Conservation (phyloP, 441 rosid genomes). For the Mallotus repandus region DNA sequence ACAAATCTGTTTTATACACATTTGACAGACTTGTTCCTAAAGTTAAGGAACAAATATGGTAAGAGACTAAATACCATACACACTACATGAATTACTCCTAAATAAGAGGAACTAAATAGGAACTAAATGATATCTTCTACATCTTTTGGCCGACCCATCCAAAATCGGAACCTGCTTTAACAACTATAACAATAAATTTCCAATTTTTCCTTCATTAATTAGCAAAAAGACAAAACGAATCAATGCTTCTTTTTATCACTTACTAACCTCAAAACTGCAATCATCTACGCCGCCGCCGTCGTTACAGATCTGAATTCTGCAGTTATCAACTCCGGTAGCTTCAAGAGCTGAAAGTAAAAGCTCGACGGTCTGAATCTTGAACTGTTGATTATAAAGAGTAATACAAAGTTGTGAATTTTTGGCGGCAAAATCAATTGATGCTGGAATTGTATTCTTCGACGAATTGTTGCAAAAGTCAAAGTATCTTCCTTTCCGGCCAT, state of each 20-base stretch:
- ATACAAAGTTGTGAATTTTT: slow-evolving; percentile 65
- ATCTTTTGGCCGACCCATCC: slow-evolving; percentile 80
- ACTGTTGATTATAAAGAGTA: slow-evolving; percentile 52
- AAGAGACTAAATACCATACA: too few relatives aligned
- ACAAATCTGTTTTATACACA: too few relatives aligned
- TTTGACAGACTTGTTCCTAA: too few relatives aligned
- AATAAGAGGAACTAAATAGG: too few relatives aligned
- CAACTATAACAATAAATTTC: too few relatives aligned
- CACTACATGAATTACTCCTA: too few relatives aligned
- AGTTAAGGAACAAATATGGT: too few relatives aligned
- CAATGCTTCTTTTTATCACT: too few relatives aligned
- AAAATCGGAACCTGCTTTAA: slow-evolving; percentile 70
- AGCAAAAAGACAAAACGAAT: too few relatives aligned
- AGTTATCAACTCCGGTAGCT: slow-evolving; percentile 71
- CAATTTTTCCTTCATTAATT: too few relatives aligned
- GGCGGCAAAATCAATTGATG: slow-evolving; percentile 54
- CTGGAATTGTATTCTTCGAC: slow-evolving; percentile 50
- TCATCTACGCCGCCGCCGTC: slow-evolving; percentile 20
- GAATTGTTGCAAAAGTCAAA: slow-evolving; percentile 36
- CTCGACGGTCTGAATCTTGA: slow-evolving; percentile 66
- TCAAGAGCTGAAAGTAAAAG: slow-evolving; percentile 89
- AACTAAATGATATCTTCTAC: too few relatives aligned
- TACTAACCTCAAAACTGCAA: slow-evolving; percentile 54
- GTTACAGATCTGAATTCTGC: slow-evolving; percentile 51
- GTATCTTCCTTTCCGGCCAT: slow-evolving; percentile 67